phyloP scores from a whole-genome alignment of 805 yeast species.

The Metschnikowia baotianmanensis region DNA sequence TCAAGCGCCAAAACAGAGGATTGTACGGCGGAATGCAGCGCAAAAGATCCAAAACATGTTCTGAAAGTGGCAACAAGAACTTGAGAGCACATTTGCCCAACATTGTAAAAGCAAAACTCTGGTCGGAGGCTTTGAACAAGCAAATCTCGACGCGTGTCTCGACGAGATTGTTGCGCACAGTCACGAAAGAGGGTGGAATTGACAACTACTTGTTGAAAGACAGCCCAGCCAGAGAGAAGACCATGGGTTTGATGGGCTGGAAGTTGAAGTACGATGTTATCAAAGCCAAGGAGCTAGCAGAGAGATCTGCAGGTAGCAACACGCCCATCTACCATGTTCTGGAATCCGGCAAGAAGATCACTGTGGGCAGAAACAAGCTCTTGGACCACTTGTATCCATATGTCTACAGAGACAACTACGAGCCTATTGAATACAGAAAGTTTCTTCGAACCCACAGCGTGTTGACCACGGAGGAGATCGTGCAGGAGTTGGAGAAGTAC shows the following conservation, averaged over 20 bases:
- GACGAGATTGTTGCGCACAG: constrained; percentile 79
- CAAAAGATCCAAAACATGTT: constrained; percentile 70
- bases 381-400: constrained; percentile 52
- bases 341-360: constrained; percentile 44
- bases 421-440: constrained; percentile 42
- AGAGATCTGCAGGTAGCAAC: constrained; percentile 31
- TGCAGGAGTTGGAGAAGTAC: constrained; percentile 46
- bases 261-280: constrained; percentile 74
- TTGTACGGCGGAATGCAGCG: constrained; percentile 86
- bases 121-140: constrained; percentile 77
- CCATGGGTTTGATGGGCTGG: constrained; percentile 93
- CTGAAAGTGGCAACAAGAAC: constrained; percentile 74
- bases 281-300: constrained; percentile 38
- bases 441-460: constrained; percentile 47
- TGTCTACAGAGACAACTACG: constrained; percentile 45
- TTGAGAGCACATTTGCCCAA: constrained; percentile 81
- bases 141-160: constrained; percentile 61
- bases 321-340: constrained; percentile 48
- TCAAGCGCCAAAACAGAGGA: constrained; percentile 84
- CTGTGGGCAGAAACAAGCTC: constrained; percentile 64
- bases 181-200: constrained; percentile 91
- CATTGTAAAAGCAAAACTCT: constrained; percentile 67
- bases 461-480: constrained; percentile 46
- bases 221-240: constrained; percentile 85
- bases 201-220: constrained; percentile 87